phyloP scores from a whole-genome alignment of 2,329 filamentous ascomycete genomes.

The Aspergillus latus region DNA sequence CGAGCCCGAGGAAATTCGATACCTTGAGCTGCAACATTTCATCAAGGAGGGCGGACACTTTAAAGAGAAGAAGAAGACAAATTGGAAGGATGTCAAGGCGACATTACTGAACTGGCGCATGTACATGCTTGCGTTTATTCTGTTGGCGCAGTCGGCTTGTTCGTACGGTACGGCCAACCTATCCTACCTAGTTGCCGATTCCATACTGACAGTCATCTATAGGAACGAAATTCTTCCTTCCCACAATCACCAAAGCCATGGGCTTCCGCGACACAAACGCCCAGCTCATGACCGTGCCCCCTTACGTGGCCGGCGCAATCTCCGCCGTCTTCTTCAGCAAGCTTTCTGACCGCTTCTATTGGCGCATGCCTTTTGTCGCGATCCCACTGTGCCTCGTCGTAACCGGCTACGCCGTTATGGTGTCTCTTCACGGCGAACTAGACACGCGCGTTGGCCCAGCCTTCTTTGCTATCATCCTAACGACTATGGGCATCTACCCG shows the following conservation, averaged over 20 bases:
- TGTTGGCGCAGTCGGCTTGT: slow-evolving; percentile 8
- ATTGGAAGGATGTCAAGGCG: slow-evolving; percentile 11
- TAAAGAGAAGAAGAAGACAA: slow-evolving; percentile 11
- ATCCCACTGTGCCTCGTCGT: slow-evolving; percentile 25
- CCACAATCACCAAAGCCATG: slow-evolving; percentile 63
- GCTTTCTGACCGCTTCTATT: slow-evolving; percentile 32
- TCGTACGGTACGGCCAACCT: slow-evolving; percentile 6
- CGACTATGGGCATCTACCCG: slow-evolving; percentile 30
- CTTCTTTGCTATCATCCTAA: slow-evolving; percentile 31
- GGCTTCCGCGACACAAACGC: slow-evolving; percentile 58
- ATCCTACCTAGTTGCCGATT: not conserved
- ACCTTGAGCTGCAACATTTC: slow-evolving; percentile 15
- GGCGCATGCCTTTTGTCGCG: slow-evolving; percentile 34
- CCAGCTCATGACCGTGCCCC: slow-evolving; percentile 69
- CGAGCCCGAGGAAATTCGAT: slow-evolving; percentile 35
- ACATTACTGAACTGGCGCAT: slow-evolving; percentile 13
- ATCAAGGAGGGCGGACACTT: slow-evolving; percentile 12
- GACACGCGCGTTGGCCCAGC: slow-evolving; percentile 11
- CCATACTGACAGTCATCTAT: not conserved
- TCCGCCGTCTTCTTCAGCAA: slow-evolving; percentile 29
- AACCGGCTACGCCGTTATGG: slow-evolving; percentile 29
- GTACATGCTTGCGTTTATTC: slow-evolving; percentile 14
- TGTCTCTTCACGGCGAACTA: slow-evolving; percentile 11
- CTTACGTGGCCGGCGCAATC: slow-evolving; percentile 52
- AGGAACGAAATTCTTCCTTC: slow-evolving; percentile 15